Base-by-base conservation (phyloP, 1,284 basidiomycete genomes). In the Cryptococcus sp. region DNA sequence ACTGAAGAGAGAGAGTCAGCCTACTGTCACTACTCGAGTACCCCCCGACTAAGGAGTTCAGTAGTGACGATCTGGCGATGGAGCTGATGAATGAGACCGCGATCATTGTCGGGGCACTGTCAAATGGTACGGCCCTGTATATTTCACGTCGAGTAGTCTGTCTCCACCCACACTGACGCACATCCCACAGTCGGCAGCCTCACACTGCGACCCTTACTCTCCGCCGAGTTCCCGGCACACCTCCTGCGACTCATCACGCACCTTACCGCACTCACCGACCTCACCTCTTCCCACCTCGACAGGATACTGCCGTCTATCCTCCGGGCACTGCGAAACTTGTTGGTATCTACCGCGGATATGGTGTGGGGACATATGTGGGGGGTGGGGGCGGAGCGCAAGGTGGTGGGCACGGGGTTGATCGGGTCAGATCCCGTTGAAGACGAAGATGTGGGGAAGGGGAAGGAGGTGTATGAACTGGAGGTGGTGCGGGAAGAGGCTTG, bases 351-450 rank as follows among this genome's bases (percentile, higher is more conserved):
- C 2, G 71, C 75, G 1, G 75, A 77, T 53, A 63, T 68, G 11
- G 56, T 72, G 11, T 75, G 73, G 72, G 73, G 75, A 12, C 68
- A 72, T 53, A 70, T 70, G 62, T 75, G 75, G 73, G 75, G 73
- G 1, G 73, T 75, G 1, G 71, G 72, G 2, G 63, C 67, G 5
- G 72, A 73, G 56, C 56, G 63, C n/a, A 64, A 66, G 57, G 69
- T 74, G 2, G 67, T 76, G 0, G 63, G 64, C 2, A 73, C 75
- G 0, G 73, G 73, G 1, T 47, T 74, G n/a, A 66, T 68, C 1
- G 65, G 66, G 18, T 57, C 48, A n/a, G 50, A 56, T 36, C n/a
- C 42, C 2, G 46, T 50, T 20, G 46, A 20, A 20, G 46, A 43
- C 45, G 28, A 40, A 37, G 55, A 51, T 15, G 37, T 52, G 37